Percentiles rank a stretch among this genome's conserved stretches.
These are phyloP conservation scores for Fagus sylvatica DNA, from an alignment of 306 rosid species.

Conservation along the genomic window DNA sequence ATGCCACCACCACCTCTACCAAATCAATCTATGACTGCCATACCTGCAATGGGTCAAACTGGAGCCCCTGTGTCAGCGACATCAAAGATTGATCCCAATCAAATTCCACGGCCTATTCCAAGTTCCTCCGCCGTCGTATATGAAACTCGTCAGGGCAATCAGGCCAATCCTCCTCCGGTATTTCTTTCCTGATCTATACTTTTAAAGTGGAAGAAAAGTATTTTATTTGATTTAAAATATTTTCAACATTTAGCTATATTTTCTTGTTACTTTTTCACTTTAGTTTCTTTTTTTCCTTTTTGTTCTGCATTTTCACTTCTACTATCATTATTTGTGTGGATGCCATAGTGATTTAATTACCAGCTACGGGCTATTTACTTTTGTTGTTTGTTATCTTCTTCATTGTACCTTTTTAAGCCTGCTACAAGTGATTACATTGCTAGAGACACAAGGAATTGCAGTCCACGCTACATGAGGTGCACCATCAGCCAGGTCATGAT, in stretches of 20 bases:
- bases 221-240: constrained; percentile 6
- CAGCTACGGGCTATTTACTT: background rate
- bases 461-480: constrained; percentile 99
- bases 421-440: constrained; percentile 90
- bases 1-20: constrained; percentile 76
- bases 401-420: constrained; percentile 57
- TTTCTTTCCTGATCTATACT: constrained; percentile 14
- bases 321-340: constrained; percentile 7
- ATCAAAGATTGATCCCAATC: constrained; percentile 95
- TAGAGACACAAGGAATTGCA: constrained; percentile 90
- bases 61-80: constrained; percentile 87
- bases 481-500: constrained; percentile 85
- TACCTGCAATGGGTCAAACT: constrained; percentile 79
- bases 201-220: background rate
- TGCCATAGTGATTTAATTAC: constrained; percentile 25
- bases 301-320: constrained; percentile 12
- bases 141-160: constrained; percentile 90
- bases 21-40: constrained; percentile 88
- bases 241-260: background rate
- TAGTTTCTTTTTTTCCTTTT: constrained; percentile 12
- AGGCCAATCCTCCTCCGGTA: constrained; percentile 98
- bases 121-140: constrained; percentile 72
- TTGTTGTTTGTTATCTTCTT: constrained; percentile 23
- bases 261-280: constrained; percentile 1
- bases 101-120: constrained; percentile 92